A percentile compares a stretch with the other conserved stretches of the same genome.
phyloP scores from a whole-genome alignment of 2,329 filamentous ascomycete species.

The Epichloe elymi region DNA sequence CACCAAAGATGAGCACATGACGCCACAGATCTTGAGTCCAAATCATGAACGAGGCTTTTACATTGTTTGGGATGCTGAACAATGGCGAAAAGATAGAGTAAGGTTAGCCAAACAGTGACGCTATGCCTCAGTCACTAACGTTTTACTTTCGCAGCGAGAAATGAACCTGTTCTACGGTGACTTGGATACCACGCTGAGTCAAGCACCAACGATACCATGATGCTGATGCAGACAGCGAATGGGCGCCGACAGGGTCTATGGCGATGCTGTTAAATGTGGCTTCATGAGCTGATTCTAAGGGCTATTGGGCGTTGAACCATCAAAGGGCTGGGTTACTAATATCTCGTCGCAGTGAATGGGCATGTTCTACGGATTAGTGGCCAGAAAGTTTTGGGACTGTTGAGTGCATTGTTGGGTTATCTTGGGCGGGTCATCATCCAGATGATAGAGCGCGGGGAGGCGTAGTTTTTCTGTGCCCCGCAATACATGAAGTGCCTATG shows the following conservation, averaged over 20 bases:
- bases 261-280: slow-evolving; percentile 7
- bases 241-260: background rate
- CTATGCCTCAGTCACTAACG: slow-evolving; percentile 4
- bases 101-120: slow-evolving; percentile 28
- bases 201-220: slow-evolving; percentile 18
- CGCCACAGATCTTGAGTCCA: slow-evolving; percentile 43
- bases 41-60: slow-evolving; percentile 53
- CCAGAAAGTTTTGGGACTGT: slow-evolving; percentile 11
- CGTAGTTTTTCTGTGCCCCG: background rate
- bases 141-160: slow-evolving; percentile 37
- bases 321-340: slow-evolving; percentile 15
- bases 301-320: slow-evolving; percentile 19
- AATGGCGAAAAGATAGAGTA: slow-evolving; percentile 51
- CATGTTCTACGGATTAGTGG: slow-evolving; percentile 13
- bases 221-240: background rate
- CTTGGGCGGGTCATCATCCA: slow-evolving; percentile 7
- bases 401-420: slow-evolving; percentile 17
- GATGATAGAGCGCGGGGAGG: slow-evolving; percentile 6
- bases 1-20: slow-evolving; percentile 54
- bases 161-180: slow-evolving; percentile 49
- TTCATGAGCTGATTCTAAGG: slow-evolving; percentile 9
- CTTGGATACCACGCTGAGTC: slow-evolving; percentile 36
- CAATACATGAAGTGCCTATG: background rate
- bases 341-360: slow-evolving; percentile 16
- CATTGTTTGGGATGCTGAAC: slow-evolving; percentile 50